Percentiles rank a stretch among this genome's conserved stretches.
These are phyloP conservation scores for Gentiana straminea DNA, from an alignment of 257 asterid genomes.

Conservation along the genomic window DNA sequence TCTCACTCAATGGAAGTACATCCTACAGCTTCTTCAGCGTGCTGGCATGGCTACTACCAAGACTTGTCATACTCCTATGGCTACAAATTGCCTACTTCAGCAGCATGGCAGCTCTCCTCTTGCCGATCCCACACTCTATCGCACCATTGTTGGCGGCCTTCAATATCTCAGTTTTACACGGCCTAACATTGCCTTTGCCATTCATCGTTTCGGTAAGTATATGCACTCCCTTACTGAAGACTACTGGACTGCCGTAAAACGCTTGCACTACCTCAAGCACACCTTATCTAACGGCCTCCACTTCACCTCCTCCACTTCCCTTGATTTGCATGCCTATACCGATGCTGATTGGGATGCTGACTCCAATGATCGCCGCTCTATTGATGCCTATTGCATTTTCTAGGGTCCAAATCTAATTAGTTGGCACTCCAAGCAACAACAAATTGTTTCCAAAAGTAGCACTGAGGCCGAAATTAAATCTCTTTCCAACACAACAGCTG, in stretches of 20 bases:
- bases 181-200: background rate
- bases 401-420: background rate
- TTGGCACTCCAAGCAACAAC: background rate
- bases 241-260: background rate
- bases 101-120: background rate
- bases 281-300: background rate
- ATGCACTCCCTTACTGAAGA: background rate
- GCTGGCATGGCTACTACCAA: background rate
- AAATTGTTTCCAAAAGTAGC: no score
- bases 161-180: background rate
- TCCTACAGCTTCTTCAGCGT: background rate
- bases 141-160: no score
- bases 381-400: background rate
- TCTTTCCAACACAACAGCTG: no score
- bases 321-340: background rate
- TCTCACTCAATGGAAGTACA: background rate
- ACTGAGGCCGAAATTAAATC: background rate
- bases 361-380: background rate
- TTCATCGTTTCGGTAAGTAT: background rate
- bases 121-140: background rate
- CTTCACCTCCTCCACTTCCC: background rate
- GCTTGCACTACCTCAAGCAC: background rate
- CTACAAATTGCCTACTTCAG: background rate
- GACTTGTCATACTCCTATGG: background rate
- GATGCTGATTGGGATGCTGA: slow-evolving; percentile 1